Evolutionary conservation across 371 early-diverging fungal species (phyloP).

Genomic region (Thermomucor indicae-seudaticae): DNA sequence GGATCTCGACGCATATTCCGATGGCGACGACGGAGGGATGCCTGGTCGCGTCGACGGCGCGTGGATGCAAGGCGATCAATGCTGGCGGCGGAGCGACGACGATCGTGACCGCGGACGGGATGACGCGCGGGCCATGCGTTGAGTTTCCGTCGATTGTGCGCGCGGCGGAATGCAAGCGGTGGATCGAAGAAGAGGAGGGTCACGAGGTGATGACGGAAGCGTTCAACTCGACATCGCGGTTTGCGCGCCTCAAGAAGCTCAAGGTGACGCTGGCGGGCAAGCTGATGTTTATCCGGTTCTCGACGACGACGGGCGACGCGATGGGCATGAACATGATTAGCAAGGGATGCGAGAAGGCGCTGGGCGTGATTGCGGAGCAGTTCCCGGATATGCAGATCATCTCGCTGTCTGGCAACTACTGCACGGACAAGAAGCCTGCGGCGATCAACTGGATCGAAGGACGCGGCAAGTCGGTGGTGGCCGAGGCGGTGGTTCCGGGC

Average conservation of each 20-base stretch:
- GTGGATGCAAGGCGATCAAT: constrained; percentile 95
- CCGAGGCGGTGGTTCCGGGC: constrained; percentile 84
- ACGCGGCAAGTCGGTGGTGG: constrained; percentile 91
- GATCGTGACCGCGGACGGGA: constrained; percentile 82
- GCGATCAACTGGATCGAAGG: constrained; percentile 97
- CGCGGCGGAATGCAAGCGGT: constrained; percentile 72
- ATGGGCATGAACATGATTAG: constrained; percentile 99
- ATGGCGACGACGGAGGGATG: constrained; percentile 98
- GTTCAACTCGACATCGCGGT: constrained; percentile 88
- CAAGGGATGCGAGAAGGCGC: constrained; percentile 85
- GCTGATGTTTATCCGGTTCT: constrained; percentile 79
- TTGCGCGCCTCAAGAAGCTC: constrained; percentile 77
- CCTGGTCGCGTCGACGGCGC: constrained; percentile 88
- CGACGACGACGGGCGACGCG: constrained; percentile 93
- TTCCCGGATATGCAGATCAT: constrained; percentile 79
- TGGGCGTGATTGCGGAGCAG: constrained; percentile 53
- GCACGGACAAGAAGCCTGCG: constrained; percentile 97
- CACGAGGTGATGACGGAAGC: constrained; percentile 60
- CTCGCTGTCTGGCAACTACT: constrained; percentile 89
- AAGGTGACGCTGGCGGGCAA: constrained; percentile 87
- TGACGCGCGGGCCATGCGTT: constrained; percentile 93
- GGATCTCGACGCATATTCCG: constrained; percentile 76
- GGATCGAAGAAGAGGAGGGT: constrained; percentile 78
- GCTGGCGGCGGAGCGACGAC: constrained; percentile 85
- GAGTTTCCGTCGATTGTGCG: constrained; percentile 68